Percentiles rank a stretch among this genome's conserved stretches.
These are phyloP conservation scores for Besnoitia besnoiti DNA, from an alignment of 169 alveolate genomes.

Conservation along the genomic window DNA sequence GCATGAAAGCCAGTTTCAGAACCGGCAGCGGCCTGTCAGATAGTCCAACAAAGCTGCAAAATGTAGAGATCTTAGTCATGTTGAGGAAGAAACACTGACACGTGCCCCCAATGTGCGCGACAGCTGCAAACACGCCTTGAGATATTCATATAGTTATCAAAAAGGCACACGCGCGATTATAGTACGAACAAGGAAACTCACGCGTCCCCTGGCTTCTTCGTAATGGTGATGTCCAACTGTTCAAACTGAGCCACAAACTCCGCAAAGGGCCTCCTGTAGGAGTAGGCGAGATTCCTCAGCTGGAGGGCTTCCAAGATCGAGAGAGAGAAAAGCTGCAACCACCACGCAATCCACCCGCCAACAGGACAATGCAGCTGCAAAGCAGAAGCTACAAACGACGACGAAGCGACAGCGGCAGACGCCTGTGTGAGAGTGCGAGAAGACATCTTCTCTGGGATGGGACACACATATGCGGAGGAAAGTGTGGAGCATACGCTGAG, in stretches of 20 bases:
- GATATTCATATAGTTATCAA: background rate
- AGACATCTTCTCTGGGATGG: too few relatives aligned
- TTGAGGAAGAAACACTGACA: background rate
- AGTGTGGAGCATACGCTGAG: too few relatives aligned
- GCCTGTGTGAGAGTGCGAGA: too few relatives aligned
- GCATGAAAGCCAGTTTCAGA: too few relatives aligned
- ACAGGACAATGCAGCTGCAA: background rate
- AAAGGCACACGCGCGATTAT: background rate
- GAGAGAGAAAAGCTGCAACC: conserved; percentile 83
- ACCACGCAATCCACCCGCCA: background rate
- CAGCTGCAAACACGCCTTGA: background rate
- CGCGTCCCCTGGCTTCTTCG: conserved; percentile 70
- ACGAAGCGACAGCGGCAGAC: background rate
- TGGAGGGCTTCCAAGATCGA: conserved; percentile 88
- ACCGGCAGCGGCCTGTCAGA: too few relatives aligned
- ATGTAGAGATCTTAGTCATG: too few relatives aligned
- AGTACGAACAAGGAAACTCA: background rate
- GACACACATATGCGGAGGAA: too few relatives aligned
- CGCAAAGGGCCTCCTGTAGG: conserved; percentile 82
- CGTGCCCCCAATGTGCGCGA: background rate
- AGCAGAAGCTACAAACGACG: background rate
- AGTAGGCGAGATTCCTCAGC: conserved; percentile 84
- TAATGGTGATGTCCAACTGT: conserved; percentile 76
- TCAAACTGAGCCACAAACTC: conserved; percentile 84
- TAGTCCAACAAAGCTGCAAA: background rate